A percentile compares a stretch with the other conserved stretches of the same genome.
Conservation (phyloP, 2,329 filamentous ascomycete species). For the Aspergillus sp. region DNA sequence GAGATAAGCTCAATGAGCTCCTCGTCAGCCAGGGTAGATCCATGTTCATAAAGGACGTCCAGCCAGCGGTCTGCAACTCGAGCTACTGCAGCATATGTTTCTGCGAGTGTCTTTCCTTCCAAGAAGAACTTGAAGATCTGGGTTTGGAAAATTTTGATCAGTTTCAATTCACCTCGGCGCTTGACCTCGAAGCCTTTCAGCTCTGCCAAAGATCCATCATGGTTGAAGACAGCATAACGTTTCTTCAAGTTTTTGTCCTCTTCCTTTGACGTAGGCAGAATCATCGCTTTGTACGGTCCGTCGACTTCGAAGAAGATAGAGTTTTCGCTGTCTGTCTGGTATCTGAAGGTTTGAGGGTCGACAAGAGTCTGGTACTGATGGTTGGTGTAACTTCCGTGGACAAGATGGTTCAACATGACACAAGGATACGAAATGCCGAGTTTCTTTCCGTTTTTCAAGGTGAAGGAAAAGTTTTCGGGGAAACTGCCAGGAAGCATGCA, state of each 20-base stretch:
- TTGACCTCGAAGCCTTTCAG: slow-evolving; percentile 98
- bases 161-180: slow-evolving; percentile 92
- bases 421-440: slow-evolving; percentile 95
- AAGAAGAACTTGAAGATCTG: slow-evolving; percentile 99
- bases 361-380: slow-evolving; percentile 91
- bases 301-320: slow-evolving; percentile 99
- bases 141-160: slow-evolving; percentile 99
- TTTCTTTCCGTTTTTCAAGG: slow-evolving; percentile 93
- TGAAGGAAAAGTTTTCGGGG: slow-evolving; percentile 94
- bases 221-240: slow-evolving; percentile 97
- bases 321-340: slow-evolving; percentile 97
- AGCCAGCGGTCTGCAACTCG: slow-evolving; percentile 96
- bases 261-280: slow-evolving; percentile 94
- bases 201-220: slow-evolving; percentile 91
- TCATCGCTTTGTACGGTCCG: slow-evolving; percentile 95
- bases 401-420: slow-evolving; percentile 97
- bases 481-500: slow-evolving; percentile 97
- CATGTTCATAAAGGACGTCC: slow-evolving; percentile 86
- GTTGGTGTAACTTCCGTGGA: slow-evolving; percentile 93
- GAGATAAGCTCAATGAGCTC: slow-evolving; percentile 99
- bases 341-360: slow-evolving; percentile 76
- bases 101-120: slow-evolving; percentile 79
- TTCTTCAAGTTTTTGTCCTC: slow-evolving; percentile 99
- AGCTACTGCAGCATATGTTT: slow-evolving; percentile 88
- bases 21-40: slow-evolving; percentile 86